Evolutionary conservation across 2,329 filamentous ascomycete genomes (phyloP).

Genomic region (Amauroascus niger): DNA sequence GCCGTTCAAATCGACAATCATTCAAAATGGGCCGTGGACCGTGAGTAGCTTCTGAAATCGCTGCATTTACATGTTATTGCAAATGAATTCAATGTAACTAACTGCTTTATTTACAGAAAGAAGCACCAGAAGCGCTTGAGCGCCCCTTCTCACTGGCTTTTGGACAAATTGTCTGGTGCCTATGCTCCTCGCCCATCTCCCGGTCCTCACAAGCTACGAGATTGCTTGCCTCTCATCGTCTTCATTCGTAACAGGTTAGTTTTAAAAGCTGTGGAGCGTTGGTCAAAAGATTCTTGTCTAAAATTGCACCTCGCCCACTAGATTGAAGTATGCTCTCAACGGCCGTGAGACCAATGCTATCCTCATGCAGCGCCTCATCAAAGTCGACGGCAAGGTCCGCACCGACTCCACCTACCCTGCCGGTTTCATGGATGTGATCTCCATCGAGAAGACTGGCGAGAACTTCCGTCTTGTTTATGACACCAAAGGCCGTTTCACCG

Average conservation of each 20-base stretch:
- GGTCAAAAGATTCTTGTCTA: not conserved
- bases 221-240: slow-evolving; percentile 97
- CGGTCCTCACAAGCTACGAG: slow-evolving; percentile 98
- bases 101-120: slow-evolving; percentile 50
- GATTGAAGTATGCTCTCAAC: slow-evolving; percentile 99
- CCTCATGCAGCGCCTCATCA: slow-evolving; percentile 98
- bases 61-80: not conserved
- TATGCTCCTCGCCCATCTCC: slow-evolving; percentile 60
- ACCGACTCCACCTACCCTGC: slow-evolving; percentile 96
- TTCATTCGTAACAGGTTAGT: slow-evolving; percentile 71
- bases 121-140: slow-evolving; percentile 99
- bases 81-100: not conserved
- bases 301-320: slow-evolving; percentile 41
- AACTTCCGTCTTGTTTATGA: slow-evolving; percentile 99
- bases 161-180: slow-evolving; percentile 97
- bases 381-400: slow-evolving; percentile 99
- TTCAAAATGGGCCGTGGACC: slow-evolving; percentile 49
- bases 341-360: slow-evolving; percentile 94
- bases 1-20: slow-evolving; percentile 22
- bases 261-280: not conserved
- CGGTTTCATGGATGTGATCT: slow-evolving; percentile 99
- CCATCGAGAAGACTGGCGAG: slow-evolving; percentile 99
- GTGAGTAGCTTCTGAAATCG: slow-evolving; percentile 36
- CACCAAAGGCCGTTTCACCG: slow-evolving; percentile 99
- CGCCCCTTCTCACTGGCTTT: slow-evolving; percentile 98